These are phyloP conservation scores for Zymoseptoria brevis DNA, from an alignment of 2,329 filamentous ascomycete genomes.

Conservation along the genomic window DNA sequence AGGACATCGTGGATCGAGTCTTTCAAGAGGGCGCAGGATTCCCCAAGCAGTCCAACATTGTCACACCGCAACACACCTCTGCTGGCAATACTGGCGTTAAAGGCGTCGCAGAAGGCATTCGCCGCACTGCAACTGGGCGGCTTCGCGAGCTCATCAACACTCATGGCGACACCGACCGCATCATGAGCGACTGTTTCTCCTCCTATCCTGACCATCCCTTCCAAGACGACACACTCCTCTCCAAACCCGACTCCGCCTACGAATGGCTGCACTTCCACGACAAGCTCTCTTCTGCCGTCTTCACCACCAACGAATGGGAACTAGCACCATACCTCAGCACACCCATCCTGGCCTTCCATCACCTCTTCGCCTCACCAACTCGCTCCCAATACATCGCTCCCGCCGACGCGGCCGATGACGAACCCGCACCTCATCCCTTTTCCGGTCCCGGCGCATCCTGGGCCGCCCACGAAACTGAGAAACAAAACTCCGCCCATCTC, in stretches of 20 bases:
- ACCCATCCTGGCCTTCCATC: constrained; percentile 80
- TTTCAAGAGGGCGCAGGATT: constrained; percentile 75
- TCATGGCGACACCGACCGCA: constrained; percentile 68
- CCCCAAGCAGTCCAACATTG: constrained; percentile 42
- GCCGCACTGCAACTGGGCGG: constrained; percentile 63
- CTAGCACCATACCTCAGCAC: constrained; percentile 79
- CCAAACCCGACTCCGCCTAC: constrained; percentile 78
- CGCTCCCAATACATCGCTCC: constrained; percentile 39
- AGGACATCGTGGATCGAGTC: constrained; percentile 68
- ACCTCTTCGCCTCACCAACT: constrained; percentile 72
- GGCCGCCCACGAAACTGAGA: constrained; percentile 69
- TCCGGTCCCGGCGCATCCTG: constrained; percentile 76
- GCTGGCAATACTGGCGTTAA: constrained; percentile 32
- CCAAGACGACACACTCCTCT: constrained; percentile 85
- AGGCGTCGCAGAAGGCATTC: constrained; percentile 64
- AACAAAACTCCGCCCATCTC: constrained; percentile 67
- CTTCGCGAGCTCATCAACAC: constrained; percentile 70
- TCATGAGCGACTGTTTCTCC: constrained; percentile 75
- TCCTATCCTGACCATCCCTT: constrained; percentile 80
- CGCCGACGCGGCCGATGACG: constrained; percentile 29
- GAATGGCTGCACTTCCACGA: constrained; percentile 97
- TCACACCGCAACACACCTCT: constrained; percentile 13
- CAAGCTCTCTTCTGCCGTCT: constrained; percentile 67
- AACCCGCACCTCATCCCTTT: constrained; percentile 53
- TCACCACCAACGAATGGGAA: constrained; percentile 86